Conservation (phyloP, 2,329 filamentous ascomycete genomes). For the Trichoderma harzianum region DNA sequence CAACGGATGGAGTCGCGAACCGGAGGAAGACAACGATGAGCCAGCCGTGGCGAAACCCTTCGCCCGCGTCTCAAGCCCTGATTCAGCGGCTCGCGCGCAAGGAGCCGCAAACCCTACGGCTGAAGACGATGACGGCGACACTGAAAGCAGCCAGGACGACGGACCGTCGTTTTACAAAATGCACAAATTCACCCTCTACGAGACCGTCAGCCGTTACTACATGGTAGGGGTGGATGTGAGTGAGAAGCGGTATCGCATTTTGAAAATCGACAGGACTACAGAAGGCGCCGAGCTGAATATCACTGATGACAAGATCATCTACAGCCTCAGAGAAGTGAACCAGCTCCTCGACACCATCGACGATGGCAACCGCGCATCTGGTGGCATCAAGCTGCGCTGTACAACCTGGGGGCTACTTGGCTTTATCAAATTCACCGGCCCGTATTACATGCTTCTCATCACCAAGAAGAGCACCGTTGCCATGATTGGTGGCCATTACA, state of each 20-base stretch:
- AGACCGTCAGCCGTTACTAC: conserved; percentile 90
- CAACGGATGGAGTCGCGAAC: conserved; percentile 23
- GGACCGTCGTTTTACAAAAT: conserved; percentile 58
- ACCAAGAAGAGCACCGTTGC: conserved; percentile 95
- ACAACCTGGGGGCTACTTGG: conserved; percentile 91
- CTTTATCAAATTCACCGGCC: conserved; percentile 92
- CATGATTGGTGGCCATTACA: conserved; percentile 91
- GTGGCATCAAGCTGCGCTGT: conserved; percentile 84
- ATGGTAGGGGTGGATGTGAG: conserved; percentile 89
- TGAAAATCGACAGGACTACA: conserved; percentile 91
- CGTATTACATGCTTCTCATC: conserved; percentile 95
- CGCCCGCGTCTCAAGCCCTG: conserved; percentile 52
- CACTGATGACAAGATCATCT: conserved; percentile 91
- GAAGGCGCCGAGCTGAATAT: conserved; percentile 74
- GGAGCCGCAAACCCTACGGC: conserved; percentile 6
- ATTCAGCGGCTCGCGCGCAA: conserved; percentile 34
- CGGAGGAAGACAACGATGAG: conserved; percentile 56
- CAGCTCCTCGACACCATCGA: conserved; percentile 92
- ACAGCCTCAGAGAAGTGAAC: conserved; percentile 88
- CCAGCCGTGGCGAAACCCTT: conserved; percentile 57
- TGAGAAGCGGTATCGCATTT: conserved; percentile 81
- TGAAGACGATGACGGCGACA: conserved; percentile 28
- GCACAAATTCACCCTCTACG: conserved; percentile 97
- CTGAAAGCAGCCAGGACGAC: background rate
- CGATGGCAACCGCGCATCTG: conserved; percentile 86